Conservation (phyloP, 805 yeast species). For the Nakazawaea sp. region DNA sequence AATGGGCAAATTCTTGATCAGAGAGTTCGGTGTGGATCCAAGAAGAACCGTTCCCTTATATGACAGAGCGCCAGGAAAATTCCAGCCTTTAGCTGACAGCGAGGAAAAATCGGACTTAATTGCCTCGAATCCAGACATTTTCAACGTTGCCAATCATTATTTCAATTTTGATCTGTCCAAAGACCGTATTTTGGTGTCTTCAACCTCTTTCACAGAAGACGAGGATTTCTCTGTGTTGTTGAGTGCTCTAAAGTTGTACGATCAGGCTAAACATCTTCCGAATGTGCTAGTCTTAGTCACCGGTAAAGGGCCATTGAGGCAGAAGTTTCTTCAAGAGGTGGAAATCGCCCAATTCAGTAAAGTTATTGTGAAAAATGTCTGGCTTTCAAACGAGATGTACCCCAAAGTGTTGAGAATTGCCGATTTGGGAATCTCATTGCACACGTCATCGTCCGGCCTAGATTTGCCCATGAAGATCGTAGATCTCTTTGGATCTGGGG, state of each 20-base stretch:
- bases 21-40: constrained; percentile 45
- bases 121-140: constrained; percentile 25
- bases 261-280: constrained; percentile 31
- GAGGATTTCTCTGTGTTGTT: constrained; percentile 75
- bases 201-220: constrained; percentile 95
- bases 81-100: constrained; percentile 39
- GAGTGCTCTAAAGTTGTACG: constrained; percentile 60
- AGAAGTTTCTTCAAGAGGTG: constrained; percentile 42
- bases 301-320: constrained; percentile 87
- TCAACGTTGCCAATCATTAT: constrained; percentile 16
- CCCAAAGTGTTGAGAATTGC: constrained; percentile 70
- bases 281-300: constrained; percentile 74
- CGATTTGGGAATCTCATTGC: constrained; percentile 86
- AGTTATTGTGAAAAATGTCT: constrained; percentile 55
- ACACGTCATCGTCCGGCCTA: constrained; percentile 84
- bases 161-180: constrained; percentile 24
- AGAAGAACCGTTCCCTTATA: constrained; percentile 58
- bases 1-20: constrained; percentile 55
- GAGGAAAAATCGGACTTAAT: constrained; percentile 24
- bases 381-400: constrained; percentile 78
- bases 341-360: constrained; percentile 32
- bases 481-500: constrained; percentile 93
- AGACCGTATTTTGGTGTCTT: constrained; percentile 68
- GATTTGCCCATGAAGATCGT: constrained; percentile 97
- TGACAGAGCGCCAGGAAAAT: constrained; percentile 77